A percentile compares a stretch with the other conserved stretches of the same genome.
These are phyloP conservation scores for Pseudogymnoascus sp. DNA, from an alignment of 2,329 filamentous ascomycete genomes.

Conservation along the genomic window DNA sequence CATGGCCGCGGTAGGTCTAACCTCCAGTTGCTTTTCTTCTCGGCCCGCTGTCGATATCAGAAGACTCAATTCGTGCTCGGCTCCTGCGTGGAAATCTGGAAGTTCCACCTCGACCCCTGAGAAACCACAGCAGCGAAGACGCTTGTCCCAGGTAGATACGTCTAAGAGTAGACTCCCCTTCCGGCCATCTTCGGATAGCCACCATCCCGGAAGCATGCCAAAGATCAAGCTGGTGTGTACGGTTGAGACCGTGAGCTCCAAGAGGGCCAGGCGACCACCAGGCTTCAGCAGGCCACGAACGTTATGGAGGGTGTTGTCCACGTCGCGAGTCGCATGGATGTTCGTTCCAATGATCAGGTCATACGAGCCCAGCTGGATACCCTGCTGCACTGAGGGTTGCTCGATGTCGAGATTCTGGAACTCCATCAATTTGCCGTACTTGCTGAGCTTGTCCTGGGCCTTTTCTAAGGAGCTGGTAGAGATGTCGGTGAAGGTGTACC, in stretches of 20 bases:
- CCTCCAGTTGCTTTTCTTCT: no score
- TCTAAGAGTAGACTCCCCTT: conserved; percentile 14
- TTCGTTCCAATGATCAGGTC: conserved; percentile 32
- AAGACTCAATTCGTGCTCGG: not conserved
- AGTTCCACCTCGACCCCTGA: not conserved
- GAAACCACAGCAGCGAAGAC: conserved; percentile 8
- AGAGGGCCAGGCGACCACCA: conserved; percentile 28
- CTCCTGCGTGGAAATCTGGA: not conserved
- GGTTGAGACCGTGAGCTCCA: conserved; percentile 17
- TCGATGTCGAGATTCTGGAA: conserved; percentile 29
- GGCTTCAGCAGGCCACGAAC: conserved; percentile 32
- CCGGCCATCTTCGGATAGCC: conserved; percentile 25
- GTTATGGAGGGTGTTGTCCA: conserved; percentile 23
- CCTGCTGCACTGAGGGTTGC: conserved; percentile 23
- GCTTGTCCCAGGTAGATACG: conserved; percentile 8
- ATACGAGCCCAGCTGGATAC: conserved; percentile 22
- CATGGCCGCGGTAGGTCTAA: no score
- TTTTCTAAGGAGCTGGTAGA: conserved; percentile 10
- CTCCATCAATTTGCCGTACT: conserved; percentile 18
- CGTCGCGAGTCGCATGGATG: conserved; percentile 28
- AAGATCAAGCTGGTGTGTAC: conserved; percentile 15
- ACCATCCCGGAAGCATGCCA: conserved; percentile 31
- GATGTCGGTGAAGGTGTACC: conserved; percentile 8
- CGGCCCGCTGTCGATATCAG: not conserved
- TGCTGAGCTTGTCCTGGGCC: conserved; percentile 21